Percentiles rank a stretch among this genome's conserved stretches.
Evolutionary conservation across 768 basidiomycete genomes (phyloP).

Genomic region (Lactarius pseudohatsudake): DNA sequence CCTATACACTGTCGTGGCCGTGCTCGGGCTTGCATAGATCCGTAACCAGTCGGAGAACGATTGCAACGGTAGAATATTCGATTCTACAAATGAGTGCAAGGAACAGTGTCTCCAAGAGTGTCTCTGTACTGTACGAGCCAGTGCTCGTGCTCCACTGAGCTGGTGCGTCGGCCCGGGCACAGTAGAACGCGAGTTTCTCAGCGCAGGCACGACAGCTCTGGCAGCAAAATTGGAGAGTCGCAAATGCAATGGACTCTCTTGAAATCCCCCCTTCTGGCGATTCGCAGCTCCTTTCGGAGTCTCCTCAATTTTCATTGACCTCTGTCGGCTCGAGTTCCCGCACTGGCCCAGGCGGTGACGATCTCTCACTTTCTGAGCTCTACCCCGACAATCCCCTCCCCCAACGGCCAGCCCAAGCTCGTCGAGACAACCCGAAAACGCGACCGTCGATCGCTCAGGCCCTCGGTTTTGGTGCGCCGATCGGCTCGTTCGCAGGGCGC

Average conservation of each 20-base stretch:
- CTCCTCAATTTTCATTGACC: constrained; percentile 37
- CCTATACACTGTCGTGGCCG: too few species aligned
- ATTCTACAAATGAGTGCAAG: too few species aligned
- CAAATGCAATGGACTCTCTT: constrained; percentile 35
- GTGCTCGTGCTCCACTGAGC: too few species aligned
- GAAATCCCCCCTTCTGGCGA: constrained; percentile 25
- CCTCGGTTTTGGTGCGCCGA: constrained; percentile 19
- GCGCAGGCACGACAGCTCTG: too few species aligned
- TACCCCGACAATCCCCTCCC: constrained; percentile 42
- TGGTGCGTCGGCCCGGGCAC: too few species aligned
- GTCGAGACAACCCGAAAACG: constrained; percentile 10
- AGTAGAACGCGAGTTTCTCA: too few species aligned
- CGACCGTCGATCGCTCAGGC: constrained; percentile 20
- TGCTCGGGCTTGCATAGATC: too few species aligned
- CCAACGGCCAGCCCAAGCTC: constrained; percentile 28
- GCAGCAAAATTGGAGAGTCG: not conserved
- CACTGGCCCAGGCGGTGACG: constrained; percentile 41
- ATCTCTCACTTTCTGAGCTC: constrained; percentile 60
- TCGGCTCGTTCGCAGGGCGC: not conserved
- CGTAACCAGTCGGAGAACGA: too few species aligned
- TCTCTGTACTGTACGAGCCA: too few species aligned
- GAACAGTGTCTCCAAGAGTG: too few species aligned
- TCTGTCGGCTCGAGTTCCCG: constrained; percentile 35
- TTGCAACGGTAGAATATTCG: too few species aligned
- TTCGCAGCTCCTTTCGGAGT: constrained; percentile 45